Evolutionary conservation across 2,329 filamentous ascomycete genomes (phyloP).

Genomic region (Fusarium praegraminearum): DNA sequence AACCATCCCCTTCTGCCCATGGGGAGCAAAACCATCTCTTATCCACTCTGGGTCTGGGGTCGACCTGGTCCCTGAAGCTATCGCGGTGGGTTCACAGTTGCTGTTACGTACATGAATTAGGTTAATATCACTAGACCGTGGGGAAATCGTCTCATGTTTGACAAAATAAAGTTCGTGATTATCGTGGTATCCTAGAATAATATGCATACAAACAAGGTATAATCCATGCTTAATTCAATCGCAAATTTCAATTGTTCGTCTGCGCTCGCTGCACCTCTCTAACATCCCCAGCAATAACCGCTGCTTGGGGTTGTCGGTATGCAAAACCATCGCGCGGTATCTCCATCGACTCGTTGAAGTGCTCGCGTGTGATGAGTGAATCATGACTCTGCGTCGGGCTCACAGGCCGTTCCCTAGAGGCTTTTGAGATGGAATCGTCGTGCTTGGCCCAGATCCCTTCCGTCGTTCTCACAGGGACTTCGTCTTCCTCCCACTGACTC

Average conservation of each 20-base stretch:
- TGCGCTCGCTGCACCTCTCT: conserved; percentile 37
- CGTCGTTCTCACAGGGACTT: conserved; percentile 39
- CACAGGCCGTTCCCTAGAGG: conserved; percentile 26
- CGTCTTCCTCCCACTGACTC: conserved; percentile 45
- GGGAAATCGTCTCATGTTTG: not conserved
- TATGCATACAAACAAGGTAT: conserved; percentile 3
- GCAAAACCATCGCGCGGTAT: conserved; percentile 6
- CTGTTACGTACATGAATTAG: conserved; percentile 40
- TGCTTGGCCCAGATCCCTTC: conserved; percentile 46
- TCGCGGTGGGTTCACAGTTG: conserved; percentile 12
- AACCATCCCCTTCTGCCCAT: not conserved
- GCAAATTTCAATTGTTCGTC: conserved; percentile 8
- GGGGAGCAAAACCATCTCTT: conserved; percentile 7
- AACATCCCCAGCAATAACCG: conserved; percentile 32
- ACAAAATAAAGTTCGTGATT: conserved; percentile 23
- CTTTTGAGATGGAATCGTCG: conserved; percentile 39
- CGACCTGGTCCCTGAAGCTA: conserved; percentile 23
- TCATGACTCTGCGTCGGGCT: conserved; percentile 49
- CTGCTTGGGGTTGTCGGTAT: conserved; percentile 28
- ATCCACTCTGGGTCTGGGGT: conserved; percentile 32
- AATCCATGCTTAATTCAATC: not conserved
- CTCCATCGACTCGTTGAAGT: conserved; percentile 34
- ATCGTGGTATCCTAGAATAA: not conserved
- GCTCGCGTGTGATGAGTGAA: conserved; percentile 45
- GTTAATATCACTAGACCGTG: not conserved